Evolutionary conservation across 23 red algal species (phyloP).

Genomic region (Gracilaria gracilis): DNA sequence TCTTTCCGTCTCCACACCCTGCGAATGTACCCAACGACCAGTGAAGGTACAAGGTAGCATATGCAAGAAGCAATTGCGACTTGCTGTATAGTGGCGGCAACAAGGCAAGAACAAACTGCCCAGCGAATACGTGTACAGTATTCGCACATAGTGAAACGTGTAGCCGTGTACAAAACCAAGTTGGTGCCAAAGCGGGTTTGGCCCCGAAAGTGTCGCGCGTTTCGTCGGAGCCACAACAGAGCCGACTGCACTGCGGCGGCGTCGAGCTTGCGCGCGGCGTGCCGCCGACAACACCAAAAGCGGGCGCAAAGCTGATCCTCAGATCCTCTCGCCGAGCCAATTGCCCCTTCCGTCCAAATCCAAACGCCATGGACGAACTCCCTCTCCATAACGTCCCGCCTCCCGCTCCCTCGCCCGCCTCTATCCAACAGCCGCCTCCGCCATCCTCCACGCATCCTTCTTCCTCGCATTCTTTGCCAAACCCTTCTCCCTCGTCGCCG

Average conservation of each 20-base stretch:
- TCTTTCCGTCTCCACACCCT: no score
- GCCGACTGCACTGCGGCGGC: background rate
- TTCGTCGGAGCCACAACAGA: background rate
- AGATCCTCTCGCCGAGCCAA: constrained; percentile 49
- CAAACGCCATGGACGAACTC: constrained; percentile 35
- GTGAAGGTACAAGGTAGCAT: no score
- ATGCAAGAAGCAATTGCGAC: no score
- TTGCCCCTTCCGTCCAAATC: constrained; percentile 20
- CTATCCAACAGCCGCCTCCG: background rate
- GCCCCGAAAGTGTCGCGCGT: no score
- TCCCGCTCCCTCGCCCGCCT: background rate
- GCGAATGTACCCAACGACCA: no score
- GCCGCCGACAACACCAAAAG: background rate
- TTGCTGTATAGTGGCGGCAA: no score
- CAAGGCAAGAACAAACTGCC: no score
- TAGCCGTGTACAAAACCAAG: no score
- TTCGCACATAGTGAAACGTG: no score
- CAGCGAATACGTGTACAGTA: no score
- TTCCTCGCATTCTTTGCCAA: background rate
- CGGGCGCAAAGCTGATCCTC: constrained; percentile 4
- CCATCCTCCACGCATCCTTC: background rate
- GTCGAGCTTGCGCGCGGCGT: background rate
- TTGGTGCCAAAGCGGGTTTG: no score
- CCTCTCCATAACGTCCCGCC: background rate
- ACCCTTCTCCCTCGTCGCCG: background rate